phyloP scores from a whole-genome alignment of 2,329 filamentous ascomycete genomes.

The Fusarium bulbicola region DNA sequence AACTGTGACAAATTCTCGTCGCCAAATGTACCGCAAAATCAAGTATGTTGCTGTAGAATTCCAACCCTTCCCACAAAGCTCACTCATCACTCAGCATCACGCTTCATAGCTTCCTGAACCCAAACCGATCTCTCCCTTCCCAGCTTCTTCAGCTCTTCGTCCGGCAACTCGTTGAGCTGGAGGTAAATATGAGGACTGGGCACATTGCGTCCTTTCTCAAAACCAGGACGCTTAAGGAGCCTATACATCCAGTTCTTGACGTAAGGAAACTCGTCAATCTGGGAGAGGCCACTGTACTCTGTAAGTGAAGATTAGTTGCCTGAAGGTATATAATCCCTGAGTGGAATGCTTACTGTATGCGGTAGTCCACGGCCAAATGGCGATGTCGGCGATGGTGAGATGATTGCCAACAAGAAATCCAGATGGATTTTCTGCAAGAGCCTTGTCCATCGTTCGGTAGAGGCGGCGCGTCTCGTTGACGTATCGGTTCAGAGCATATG shows the following conservation, averaged over 20 bases:
- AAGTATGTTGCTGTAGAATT: not conserved
- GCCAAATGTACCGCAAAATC: not conserved
- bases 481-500: slow-evolving; percentile 84
- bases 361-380: slow-evolving; percentile 81
- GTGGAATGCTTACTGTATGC: slow-evolving; percentile 50
- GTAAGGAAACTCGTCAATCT: slow-evolving; percentile 77
- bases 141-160: slow-evolving; percentile 64
- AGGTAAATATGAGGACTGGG: slow-evolving; percentile 72
- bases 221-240: slow-evolving; percentile 72
- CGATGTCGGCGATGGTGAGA: slow-evolving; percentile 79
- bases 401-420: slow-evolving; percentile 73
- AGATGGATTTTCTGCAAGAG: slow-evolving; percentile 65
- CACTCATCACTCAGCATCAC: slow-evolving; percentile 55
- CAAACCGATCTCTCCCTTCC: slow-evolving; percentile 64
- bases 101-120: slow-evolving; percentile 75
- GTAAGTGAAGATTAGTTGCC: not conserved
- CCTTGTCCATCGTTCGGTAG: slow-evolving; percentile 78
- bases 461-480: slow-evolving; percentile 83
- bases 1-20: not conserved
- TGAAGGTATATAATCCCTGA: not conserved
- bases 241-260: slow-evolving; percentile 80
- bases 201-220: slow-evolving; percentile 80
- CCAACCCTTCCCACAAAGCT: not conserved
- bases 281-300: slow-evolving; percentile 48
- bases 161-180: slow-evolving; percentile 52